phyloP scores from a whole-genome alignment of 192 early-diverging fungal genomes.

The Podila epicladia region DNA sequence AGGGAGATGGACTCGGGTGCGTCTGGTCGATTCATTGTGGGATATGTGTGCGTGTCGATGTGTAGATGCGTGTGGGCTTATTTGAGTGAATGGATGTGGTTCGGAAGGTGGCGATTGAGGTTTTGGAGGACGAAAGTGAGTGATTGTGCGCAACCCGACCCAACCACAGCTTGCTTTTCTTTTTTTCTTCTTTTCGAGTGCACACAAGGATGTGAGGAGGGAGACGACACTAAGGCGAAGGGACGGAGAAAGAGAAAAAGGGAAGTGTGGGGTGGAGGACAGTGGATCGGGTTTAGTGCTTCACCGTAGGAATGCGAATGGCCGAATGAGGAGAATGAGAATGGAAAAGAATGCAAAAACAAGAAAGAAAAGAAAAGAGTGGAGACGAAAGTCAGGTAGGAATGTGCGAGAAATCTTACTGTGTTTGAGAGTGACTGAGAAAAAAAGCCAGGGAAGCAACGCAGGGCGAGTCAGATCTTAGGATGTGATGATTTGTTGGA shows the following conservation, averaged over 20 bases:
- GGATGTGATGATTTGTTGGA: neutral
- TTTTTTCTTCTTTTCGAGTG: too few relatives aligned
- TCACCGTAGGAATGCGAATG: too few relatives aligned
- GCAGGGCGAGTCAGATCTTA: neutral
- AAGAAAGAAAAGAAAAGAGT: neutral
- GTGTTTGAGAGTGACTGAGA: neutral
- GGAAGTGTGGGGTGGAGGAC: too few relatives aligned
- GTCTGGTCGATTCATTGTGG: neutral
- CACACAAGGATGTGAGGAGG: neutral
- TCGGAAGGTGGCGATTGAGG: too few relatives aligned
- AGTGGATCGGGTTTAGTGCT: too few relatives aligned
- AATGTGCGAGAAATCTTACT: neutral
- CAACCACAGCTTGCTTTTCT: too few relatives aligned
- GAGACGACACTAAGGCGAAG: neutral
- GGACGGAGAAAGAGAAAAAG: neutral
- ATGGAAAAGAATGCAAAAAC: conserved; percentile 4
- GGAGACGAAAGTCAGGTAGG: neutral
- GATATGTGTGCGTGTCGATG: neutral
- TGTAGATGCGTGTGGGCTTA: neutral
- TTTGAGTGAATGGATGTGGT: neutral
- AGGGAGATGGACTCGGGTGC: neutral
- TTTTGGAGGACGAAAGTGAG: too few relatives aligned
- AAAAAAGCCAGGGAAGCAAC: neutral
- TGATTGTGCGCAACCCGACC: too few relatives aligned
- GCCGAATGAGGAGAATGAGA: neutral